Percentiles rank a stretch among this genome's conserved stretches.
These are phyloP conservation scores for Friedmanniomyces endolithicus DNA, from an alignment of 495 filamentous ascomycete genomes.

Conservation along the genomic window DNA sequence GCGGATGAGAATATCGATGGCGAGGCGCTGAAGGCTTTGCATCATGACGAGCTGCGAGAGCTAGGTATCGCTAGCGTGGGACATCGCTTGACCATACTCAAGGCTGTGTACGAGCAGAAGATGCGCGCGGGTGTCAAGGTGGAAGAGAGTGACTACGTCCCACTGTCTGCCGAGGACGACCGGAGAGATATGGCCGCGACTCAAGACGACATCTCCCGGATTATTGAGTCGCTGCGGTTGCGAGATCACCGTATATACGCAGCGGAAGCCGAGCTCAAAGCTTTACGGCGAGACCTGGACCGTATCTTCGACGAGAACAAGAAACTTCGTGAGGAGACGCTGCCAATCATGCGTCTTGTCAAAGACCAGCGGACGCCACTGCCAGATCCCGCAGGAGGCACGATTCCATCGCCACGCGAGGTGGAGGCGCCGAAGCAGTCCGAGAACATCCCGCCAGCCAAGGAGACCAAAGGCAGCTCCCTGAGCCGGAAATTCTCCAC, in stretches of 20 bases:
- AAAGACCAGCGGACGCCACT: constrained; percentile 86
- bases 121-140: constrained; percentile 80
- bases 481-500: constrained; percentile 76
- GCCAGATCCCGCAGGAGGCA: constrained; percentile 39
- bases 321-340: constrained; percentile 73
- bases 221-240: constrained; percentile 73
- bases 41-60: constrained; percentile 86
- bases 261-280: constrained; percentile 66
- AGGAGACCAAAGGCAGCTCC: constrained; percentile 37
- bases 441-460: constrained; percentile 14
- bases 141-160: constrained; percentile 87
- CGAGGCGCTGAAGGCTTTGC: constrained; percentile 75
- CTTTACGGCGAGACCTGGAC: constrained; percentile 41
- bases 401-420: constrained; percentile 33
- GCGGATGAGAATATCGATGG: constrained; percentile 89
- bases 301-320: constrained; percentile 61
- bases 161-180: constrained; percentile 80
- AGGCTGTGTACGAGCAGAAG: constrained; percentile 90
- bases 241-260: constrained; percentile 76
- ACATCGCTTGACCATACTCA: constrained; percentile 86
- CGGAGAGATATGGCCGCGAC: constrained; percentile 73
- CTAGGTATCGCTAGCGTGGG: constrained; percentile 88
- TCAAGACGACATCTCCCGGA: constrained; percentile 76
- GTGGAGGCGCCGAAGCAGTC: constrained; percentile 17
- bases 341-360: constrained; percentile 76